Evolutionary conservation across 768 basidiomycete genomes (phyloP).

Genomic region (Boletellus sp.): DNA sequence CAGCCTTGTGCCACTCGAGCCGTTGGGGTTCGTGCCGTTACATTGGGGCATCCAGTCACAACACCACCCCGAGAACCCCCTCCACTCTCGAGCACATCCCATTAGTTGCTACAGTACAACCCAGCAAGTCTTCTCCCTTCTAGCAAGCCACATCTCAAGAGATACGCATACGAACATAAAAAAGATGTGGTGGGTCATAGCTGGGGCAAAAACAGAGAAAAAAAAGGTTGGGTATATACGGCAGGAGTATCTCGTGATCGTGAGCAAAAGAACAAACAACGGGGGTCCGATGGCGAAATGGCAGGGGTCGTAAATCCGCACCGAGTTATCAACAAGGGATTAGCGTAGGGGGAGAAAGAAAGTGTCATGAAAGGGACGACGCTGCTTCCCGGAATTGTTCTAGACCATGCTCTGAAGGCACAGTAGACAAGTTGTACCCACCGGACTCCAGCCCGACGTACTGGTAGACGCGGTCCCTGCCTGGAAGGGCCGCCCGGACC

Average conservation of each 20-base stretch:
- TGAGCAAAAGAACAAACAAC: not conserved
- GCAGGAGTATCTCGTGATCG: conserved; percentile 4
- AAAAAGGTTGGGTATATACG: conserved; percentile 5
- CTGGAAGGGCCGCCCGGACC: conserved; percentile 26
- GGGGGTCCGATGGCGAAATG: not conserved
- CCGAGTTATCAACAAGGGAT: conserved; percentile 16
- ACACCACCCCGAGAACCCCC: not conserved
- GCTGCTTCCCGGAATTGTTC: not conserved
- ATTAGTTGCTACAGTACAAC: conserved; percentile 14
- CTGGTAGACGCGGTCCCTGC: conserved; percentile 27
- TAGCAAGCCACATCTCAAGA: conserved; percentile 6
- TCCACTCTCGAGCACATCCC: conserved; percentile 4
- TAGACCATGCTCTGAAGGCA: not conserved
- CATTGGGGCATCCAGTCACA: conserved; percentile 5
- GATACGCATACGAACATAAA: conserved; percentile 14
- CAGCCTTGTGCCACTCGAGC: too few species aligned
- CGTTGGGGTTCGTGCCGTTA: not conserved
- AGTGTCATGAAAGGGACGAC: conserved; percentile 10
- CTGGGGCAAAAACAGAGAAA: not conserved
- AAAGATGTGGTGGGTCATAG: conserved; percentile 14
- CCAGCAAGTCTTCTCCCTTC: not conserved
- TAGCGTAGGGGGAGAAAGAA: conserved; percentile 3
- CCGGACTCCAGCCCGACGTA: conserved; percentile 25
- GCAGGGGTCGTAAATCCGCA: not conserved
- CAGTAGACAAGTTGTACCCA: not conserved